Percentiles rank a stretch among this genome's conserved stretches.
Conservation (phyloP, 2,329 filamentous ascomycete species). For the Pyrenochaeta sp. region DNA sequence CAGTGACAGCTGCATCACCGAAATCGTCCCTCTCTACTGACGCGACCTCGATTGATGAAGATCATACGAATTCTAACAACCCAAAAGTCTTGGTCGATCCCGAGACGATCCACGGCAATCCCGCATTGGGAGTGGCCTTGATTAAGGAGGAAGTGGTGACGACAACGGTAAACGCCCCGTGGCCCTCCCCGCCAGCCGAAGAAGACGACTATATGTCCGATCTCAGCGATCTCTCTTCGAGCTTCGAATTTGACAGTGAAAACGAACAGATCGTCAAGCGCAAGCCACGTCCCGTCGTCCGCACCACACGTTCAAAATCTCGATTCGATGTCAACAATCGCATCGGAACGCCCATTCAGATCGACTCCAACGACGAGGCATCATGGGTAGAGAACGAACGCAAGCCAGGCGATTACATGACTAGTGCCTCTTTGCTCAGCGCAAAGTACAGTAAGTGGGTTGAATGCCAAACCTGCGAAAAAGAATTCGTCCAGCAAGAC, state of each 20-base stretch:
- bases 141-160: slow-evolving; percentile 36
- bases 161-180: slow-evolving; percentile 39
- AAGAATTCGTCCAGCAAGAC: slow-evolving; percentile 85
- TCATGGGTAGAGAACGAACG: slow-evolving; percentile 38
- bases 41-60: slow-evolving; percentile 48
- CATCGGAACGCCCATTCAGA: slow-evolving; percentile 38
- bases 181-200: slow-evolving; percentile 35
- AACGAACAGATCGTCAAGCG: slow-evolving; percentile 45
- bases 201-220: slow-evolving; percentile 45
- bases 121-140: slow-evolving; percentile 37
- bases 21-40: slow-evolving; percentile 48
- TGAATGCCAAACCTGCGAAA: slow-evolving; percentile 82
- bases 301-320: slow-evolving; percentile 47
- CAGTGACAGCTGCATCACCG: slow-evolving; percentile 34
- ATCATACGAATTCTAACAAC: slow-evolving; percentile 18
- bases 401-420: slow-evolving; percentile 69
- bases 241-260: slow-evolving; percentile 48
- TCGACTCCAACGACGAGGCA: slow-evolving; percentile 28
- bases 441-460: slow-evolving; percentile 85
- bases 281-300: slow-evolving; percentile 36
- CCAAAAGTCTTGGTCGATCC: slow-evolving; percentile 33
- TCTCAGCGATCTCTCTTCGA: slow-evolving; percentile 50
- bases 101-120: slow-evolving; percentile 25
- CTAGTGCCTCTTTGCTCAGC: slow-evolving; percentile 77
- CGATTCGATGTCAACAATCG: slow-evolving; percentile 36